Base-by-base conservation (phyloP, 768 basidiomycete species). In the Mycena rosella region DNA sequence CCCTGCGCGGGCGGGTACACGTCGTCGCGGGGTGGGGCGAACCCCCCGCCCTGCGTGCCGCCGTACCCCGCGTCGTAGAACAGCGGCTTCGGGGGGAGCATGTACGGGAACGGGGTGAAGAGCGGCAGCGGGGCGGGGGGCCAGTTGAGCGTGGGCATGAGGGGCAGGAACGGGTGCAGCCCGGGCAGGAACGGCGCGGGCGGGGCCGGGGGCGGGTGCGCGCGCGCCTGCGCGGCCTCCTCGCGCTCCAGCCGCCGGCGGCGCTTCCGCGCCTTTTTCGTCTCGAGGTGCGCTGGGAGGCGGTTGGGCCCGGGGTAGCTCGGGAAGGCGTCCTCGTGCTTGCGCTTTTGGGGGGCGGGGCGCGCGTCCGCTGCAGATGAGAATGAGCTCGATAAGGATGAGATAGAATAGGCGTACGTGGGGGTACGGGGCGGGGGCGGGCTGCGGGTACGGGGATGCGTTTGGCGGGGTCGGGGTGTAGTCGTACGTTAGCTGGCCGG, bases 211-310 rank as follows among this genome's bases (percentile, higher is more conserved):
- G 40, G 15, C 64, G n/a, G n/a, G n/a, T 74, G 54, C 36, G 20
- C 60, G 34, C 72, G 58, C 18, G 49, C 45, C 30, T 72, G 74
- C 38, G 74, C 75, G 11, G 61, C 58, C 71, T 79, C 77, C 59
- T 80, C 75, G 13, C 77, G 76, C 65, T 84, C 80, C 27, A 78
- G 67, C 68, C 74, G 81, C 34, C 80, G 77, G 29, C 82, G 77
- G 11, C 81, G 75, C 69, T 85, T 86, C 63, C 78, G 79, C 18
- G 80, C 78, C 60, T 82, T 84, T 73, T 83, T 84, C 52, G 66
- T 60, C 38, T 71, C 70, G 3, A 29, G 6, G 10, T 49, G 18
- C 13, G 51, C 26, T 0, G 34, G 9, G 13, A 18, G 24, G 34
- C 51, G 44, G 27, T n/a, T 64, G 4, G 40, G 60, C 36, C 60